Evolutionary conservation across 192 early-diverging fungal genomes (phyloP).

Genomic region (Backusella parvicylindrica): DNA sequence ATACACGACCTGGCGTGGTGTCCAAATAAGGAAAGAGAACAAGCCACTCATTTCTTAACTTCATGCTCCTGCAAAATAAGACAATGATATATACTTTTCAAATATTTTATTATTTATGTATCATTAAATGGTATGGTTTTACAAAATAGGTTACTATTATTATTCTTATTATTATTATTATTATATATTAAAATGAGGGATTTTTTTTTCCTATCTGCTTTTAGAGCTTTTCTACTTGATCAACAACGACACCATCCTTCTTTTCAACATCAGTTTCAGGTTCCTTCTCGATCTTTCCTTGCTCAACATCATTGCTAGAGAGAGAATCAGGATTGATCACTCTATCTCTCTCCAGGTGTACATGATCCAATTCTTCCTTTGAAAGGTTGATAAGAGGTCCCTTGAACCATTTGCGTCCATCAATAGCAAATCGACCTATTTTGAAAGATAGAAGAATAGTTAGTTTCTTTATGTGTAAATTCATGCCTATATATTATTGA

Average conservation of each 20-base stretch:
- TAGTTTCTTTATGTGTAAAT: not conserved
- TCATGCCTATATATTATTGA: not conserved
- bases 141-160: not conserved
- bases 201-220: not conserved
- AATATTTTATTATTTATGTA: not conserved
- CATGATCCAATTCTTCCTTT: not conserved
- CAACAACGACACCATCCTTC: not conserved
- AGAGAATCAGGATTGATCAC: not conserved
- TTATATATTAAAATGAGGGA: not conserved
- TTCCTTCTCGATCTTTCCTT: not conserved
- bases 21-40: not conserved
- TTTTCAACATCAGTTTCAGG: not conserved
- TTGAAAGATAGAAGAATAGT: too few relatives aligned
- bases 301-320: not conserved
- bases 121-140: not conserved
- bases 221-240: not conserved
- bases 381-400: slow-evolving; percentile 11
- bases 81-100: not conserved
- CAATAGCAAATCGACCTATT: slow-evolving; percentile 6
- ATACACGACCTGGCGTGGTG: not conserved
- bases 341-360: not conserved
- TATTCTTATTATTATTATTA: not conserved
- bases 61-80: not conserved
- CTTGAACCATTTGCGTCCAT: slow-evolving; percentile 18
- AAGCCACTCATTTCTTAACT: not conserved